Base-by-base conservation (phyloP, 371 early-diverging fungal species). In the Amoeboaphelidium occidentale region DNA sequence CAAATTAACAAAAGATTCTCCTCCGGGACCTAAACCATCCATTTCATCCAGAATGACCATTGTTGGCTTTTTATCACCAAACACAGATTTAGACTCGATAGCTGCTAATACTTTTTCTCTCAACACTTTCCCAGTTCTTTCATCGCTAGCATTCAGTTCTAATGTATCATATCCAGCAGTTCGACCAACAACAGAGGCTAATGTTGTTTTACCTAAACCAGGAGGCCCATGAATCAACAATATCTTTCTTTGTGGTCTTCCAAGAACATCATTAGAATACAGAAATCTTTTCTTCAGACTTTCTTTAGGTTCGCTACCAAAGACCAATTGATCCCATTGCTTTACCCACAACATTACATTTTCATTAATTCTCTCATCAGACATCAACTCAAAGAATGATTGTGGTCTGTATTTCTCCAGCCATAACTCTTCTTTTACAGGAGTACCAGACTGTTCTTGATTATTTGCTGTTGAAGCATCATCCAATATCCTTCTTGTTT, bases 71-170 rank as follows among this genome's bases (percentile, higher is more conserved):
- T 68, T 25, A 26, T 25, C 17, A 1, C n/a, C 27, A 47, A 32
- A 32, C 26, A 21, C 26, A 13, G 14, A 23, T 64, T 44, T 44
- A 44, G 6, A 4, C 55, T n/a, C 66, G 67, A 48, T 72, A 58
- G 47, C 85, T 70, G 1, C 80, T 42, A 72, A 63, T 22, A 93
- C 70, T 53, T 78, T 76, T 42, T 75, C 69, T 42, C 69, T 67
- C 0, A 91, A 70, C 0, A 70, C 59, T 3, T 73, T 68, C 0
- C 77, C 84, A 0, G 90, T 84, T 52, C 94, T 87, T 60, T 92
- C 93, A 60, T 96, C 97, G 70, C 91, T 88, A 2, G 97, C 98
- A 64, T 99, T 98, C 59, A 98, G 79, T 66, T 99, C 99, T 20
- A 93, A 64, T 1, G 82, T 62, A 43, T 82, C 73, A 57, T 96